Conservation (phyloP, 2,329 filamentous ascomycete genomes). For the Periconia digitata region DNA sequence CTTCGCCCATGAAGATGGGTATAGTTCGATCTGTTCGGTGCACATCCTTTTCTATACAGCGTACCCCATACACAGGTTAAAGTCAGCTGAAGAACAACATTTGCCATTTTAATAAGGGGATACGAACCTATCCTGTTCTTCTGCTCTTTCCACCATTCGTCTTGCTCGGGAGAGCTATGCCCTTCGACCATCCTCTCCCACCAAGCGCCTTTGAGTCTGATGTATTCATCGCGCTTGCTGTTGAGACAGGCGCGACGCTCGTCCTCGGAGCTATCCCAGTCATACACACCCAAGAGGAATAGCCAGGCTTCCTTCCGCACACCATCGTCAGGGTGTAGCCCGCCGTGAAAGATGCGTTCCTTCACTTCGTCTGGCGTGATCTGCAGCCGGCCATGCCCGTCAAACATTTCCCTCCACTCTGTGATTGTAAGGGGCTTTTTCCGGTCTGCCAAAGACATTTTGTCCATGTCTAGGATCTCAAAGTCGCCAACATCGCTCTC, state of each 20-base stretch:
- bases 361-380: slow-evolving; percentile 91
- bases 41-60: slow-evolving; percentile 87
- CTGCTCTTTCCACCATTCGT: slow-evolving; percentile 97
- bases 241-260: slow-evolving; percentile 83
- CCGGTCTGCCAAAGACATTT: slow-evolving; percentile 73
- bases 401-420: slow-evolving; percentile 93
- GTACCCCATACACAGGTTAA: slow-evolving; percentile 57
- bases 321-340: slow-evolving; percentile 83
- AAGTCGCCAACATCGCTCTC: slow-evolving; percentile 95
- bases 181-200: slow-evolving; percentile 92
- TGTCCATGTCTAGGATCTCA: slow-evolving; percentile 82
- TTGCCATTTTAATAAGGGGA: slow-evolving; percentile 2
- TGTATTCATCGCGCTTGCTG: slow-evolving; percentile 87
- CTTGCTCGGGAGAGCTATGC: slow-evolving; percentile 74
- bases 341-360: slow-evolving; percentile 95
- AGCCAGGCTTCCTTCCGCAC: slow-evolving; percentile 97
- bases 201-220: slow-evolving; percentile 91
- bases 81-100: slow-evolving; percentile 41
- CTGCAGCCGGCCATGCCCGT: slow-evolving; percentile 72
- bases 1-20: slow-evolving; percentile 93
- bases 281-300: slow-evolving; percentile 86
- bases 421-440: slow-evolving; percentile 75
- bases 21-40: slow-evolving; percentile 95
- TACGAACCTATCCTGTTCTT: slow-evolving; percentile 84
- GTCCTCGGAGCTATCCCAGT: slow-evolving; percentile 87